phyloP scores from a whole-genome alignment of 768 basidiomycete species.

The Naganishia randhawae region DNA sequence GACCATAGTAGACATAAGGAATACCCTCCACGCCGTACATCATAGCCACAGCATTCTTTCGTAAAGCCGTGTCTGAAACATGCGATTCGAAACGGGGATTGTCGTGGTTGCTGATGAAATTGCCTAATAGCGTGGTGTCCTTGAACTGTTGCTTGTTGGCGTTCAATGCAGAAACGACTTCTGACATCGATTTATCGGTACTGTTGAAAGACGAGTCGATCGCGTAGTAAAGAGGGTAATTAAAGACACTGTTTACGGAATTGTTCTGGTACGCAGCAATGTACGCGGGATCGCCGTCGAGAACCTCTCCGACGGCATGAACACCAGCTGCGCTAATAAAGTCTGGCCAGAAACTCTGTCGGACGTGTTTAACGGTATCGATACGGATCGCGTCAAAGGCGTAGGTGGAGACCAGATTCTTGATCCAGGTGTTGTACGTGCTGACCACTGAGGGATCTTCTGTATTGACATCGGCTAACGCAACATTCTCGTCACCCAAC shows the following conservation, averaged over 20 bases:
- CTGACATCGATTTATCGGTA: slow-evolving; percentile 36
- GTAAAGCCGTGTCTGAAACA: slow-evolving; percentile 38
- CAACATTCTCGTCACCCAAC: slow-evolving; percentile 71
- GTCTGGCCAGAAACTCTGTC: slow-evolving; percentile 65
- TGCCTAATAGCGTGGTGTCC: slow-evolving; percentile 48
- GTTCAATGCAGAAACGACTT: slow-evolving; percentile 40
- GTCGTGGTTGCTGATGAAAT: slow-evolving; percentile 49
- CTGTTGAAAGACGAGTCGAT: slow-evolving; percentile 46
- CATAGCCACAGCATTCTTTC: slow-evolving; percentile 51
- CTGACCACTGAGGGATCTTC: slow-evolving; percentile 62
- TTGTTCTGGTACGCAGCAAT: slow-evolving; percentile 45
- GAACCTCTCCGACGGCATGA: slow-evolving; percentile 80
- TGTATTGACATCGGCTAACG: slow-evolving; percentile 76
- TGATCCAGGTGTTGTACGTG: slow-evolving; percentile 67
- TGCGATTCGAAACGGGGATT: slow-evolving; percentile 46
- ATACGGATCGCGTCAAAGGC: slow-evolving; percentile 81
- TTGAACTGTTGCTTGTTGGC: slow-evolving; percentile 32
- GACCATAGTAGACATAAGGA: slow-evolving; percentile 51
- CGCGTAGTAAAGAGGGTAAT: slow-evolving; percentile 50
- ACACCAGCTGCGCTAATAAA: slow-evolving; percentile 74
- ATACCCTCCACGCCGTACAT: slow-evolving; percentile 51
- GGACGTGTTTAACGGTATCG: slow-evolving; percentile 55
- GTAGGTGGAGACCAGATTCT: slow-evolving; percentile 65
- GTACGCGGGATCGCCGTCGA: slow-evolving; percentile 46
- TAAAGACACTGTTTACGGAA: slow-evolving; percentile 45